Evolutionary conservation across 2,329 filamentous ascomycete species (phyloP).

Genomic region (Whalleya microplaca): DNA sequence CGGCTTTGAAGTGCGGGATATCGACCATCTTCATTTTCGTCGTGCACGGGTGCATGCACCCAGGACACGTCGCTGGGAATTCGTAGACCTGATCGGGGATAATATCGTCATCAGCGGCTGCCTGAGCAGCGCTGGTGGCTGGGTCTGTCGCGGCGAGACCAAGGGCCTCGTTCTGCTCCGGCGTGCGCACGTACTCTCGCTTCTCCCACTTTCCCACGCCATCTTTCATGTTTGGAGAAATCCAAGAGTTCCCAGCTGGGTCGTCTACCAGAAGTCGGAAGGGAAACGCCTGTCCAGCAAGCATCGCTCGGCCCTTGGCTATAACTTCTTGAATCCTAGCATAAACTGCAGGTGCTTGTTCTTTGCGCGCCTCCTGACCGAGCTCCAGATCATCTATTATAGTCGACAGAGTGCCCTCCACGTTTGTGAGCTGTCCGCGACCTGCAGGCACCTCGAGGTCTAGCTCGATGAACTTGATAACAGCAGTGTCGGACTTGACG

Average conservation of each 20-base stretch:
- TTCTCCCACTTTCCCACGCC: constrained; percentile 87
- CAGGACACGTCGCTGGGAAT: constrained; percentile 90
- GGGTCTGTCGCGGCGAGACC: constrained; percentile 68
- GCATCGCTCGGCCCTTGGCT: constrained; percentile 73
- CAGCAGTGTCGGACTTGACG: constrained; percentile 87
- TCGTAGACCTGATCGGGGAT: constrained; percentile 90
- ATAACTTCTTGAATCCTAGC: constrained; percentile 80
- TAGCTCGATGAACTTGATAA: constrained; percentile 85
- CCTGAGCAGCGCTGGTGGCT: constrained; percentile 49
- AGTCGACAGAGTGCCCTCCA: constrained; percentile 82
- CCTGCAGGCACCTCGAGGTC: constrained; percentile 93
- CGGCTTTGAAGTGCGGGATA: constrained; percentile 97
- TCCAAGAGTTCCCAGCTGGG: constrained; percentile 94
- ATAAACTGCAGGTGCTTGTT: constrained; percentile 76
- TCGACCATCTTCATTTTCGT: constrained; percentile 99
- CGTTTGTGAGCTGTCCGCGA: constrained; percentile 87
- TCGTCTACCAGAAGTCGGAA: constrained; percentile 91
- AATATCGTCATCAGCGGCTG: constrained; percentile 70
- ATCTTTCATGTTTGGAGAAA: constrained; percentile 82
- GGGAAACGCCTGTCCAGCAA: constrained; percentile 77
- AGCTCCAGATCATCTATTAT: constrained; percentile 80
- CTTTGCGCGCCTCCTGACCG: constrained; percentile 82
- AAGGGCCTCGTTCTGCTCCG: constrained; percentile 84
- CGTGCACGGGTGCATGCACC: constrained; percentile 81
- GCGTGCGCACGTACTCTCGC: constrained; percentile 78